These are phyloP conservation scores for Phytophthora pluvialis DNA, from an alignment of 352 stramenopile species.

Conservation along the genomic window DNA sequence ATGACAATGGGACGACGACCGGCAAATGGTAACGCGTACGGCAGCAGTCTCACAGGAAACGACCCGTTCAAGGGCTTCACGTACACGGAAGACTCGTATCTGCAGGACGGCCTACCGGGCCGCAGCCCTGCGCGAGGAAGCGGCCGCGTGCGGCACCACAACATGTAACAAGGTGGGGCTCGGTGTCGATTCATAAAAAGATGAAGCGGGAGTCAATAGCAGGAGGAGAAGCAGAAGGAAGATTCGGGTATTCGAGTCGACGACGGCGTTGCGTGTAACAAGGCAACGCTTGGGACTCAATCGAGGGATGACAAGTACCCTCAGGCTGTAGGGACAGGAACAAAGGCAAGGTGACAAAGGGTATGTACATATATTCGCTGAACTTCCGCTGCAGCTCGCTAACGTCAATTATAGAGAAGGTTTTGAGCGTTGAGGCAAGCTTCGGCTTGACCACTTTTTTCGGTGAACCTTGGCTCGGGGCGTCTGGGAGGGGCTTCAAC, in stretches of 20 bases:
- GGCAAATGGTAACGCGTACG: slow-evolving; percentile 45
- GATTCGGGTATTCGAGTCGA: slow-evolving; percentile 23
- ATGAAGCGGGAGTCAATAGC: slow-evolving; percentile 28
- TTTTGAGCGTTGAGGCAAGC: slow-evolving; percentile 28
- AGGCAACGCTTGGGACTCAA: slow-evolving; percentile 16
- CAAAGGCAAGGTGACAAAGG: slow-evolving; percentile 34
- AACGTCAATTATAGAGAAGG: slow-evolving; percentile 35
- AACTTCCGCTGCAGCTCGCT: slow-evolving; percentile 28
- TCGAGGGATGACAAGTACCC: slow-evolving; percentile 27
- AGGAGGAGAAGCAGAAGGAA: slow-evolving; percentile 23
- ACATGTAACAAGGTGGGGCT: slow-evolving; percentile 34
- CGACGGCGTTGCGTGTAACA: slow-evolving; percentile 21
- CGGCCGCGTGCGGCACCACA: slow-evolving; percentile 38
- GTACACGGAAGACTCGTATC: slow-evolving; percentile 84
- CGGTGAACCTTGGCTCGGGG: too few relatives aligned
- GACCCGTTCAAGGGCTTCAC: slow-evolving; percentile 89
- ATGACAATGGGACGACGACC: slow-evolving; percentile 56
- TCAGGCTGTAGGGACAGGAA: slow-evolving; percentile 33
- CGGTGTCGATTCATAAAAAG: slow-evolving; percentile 14
- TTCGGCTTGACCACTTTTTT: slow-evolving; percentile 19
- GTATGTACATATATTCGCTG: slow-evolving; percentile 48
- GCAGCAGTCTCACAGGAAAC: slow-evolving; percentile 63
- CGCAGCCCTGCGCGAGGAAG: slow-evolving; percentile 30
- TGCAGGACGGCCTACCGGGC: slow-evolving; percentile 63
- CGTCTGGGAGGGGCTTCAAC: neutral